Percentiles rank a stretch among this genome's conserved stretches.
These are phyloP conservation scores for Begonia masoniana DNA, from an alignment of 306 rosid genomes.

Conservation along the genomic window DNA sequence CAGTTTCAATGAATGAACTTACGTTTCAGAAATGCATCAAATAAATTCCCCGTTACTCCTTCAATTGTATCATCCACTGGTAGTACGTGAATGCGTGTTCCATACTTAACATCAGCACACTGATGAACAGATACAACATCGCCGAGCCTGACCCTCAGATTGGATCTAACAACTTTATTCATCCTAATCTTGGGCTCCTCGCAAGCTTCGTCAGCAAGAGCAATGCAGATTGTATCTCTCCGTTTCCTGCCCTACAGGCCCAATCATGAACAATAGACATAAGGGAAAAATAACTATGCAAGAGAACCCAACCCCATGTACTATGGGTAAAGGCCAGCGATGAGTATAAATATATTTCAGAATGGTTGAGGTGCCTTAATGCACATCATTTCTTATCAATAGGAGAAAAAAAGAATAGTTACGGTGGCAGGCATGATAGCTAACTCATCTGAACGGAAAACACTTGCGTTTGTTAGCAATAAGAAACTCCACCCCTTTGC, in stretches of 20 bases:
- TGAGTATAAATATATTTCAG: no score
- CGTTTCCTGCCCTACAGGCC: constrained; percentile 68
- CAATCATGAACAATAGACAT: no score
- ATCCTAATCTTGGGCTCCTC: constrained; percentile 85
- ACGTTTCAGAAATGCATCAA: constrained; percentile 89
- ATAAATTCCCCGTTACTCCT: constrained; percentile 78
- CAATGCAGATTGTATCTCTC: constrained; percentile 82
- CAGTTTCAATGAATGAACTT: constrained; percentile 11
- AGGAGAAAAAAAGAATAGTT: no score
- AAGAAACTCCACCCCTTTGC: no score
- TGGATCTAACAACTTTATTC: constrained; percentile 91
- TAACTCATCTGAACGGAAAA: no score
- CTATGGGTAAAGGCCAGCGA: background rate
- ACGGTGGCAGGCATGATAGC: no score
- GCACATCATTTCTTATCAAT: no score
- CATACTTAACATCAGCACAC: constrained; percentile 87
- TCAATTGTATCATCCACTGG: constrained; percentile 91
- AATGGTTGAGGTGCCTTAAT: no score
- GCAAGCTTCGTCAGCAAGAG: constrained; percentile 79
- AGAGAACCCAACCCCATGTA: constrained; percentile 6
- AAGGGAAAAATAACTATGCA: no score
- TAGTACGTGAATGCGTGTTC: constrained; percentile 85
- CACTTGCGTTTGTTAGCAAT: no score
- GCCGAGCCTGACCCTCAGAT: constrained; percentile 91
- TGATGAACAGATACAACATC: constrained; percentile 93